Evolutionary conservation across 2,329 filamentous ascomycete genomes (phyloP).

Genomic region (Aureobasidium uvarum): DNA sequence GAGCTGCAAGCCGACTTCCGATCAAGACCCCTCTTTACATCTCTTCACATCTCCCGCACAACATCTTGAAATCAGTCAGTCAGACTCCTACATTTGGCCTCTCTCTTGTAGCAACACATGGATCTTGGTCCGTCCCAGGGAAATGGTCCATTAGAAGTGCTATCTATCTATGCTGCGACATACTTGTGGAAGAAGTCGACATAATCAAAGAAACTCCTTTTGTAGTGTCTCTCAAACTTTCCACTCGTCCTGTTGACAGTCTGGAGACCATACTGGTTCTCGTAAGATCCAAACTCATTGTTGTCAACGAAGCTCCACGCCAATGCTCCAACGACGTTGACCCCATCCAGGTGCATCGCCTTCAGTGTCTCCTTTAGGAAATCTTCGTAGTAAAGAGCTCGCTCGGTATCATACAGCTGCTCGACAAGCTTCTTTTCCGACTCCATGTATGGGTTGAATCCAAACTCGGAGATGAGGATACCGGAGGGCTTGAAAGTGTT

Average conservation of each 20-base stretch:
- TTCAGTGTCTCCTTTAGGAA: conserved; percentile 42
- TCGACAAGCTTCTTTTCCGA: conserved; percentile 46
- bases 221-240: conserved; percentile 36
- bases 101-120: too few relatives aligned
- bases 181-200: conserved; percentile 34
- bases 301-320: conserved; percentile 41
- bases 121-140: too few relatives aligned
- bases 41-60: neutral
- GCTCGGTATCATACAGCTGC: conserved; percentile 54
- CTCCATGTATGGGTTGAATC: conserved; percentile 48
- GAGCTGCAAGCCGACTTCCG: conserved; percentile 4
- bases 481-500: conserved; percentile 55
- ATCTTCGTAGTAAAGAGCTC: conserved; percentile 55
- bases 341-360: conserved; percentile 36
- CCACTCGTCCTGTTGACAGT: conserved; percentile 42
- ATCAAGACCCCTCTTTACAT: neutral
- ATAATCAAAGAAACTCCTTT: conserved; percentile 41
- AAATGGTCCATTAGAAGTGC: neutral
- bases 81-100: too few relatives aligned
- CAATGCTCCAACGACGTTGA: conserved; percentile 38
- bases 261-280: conserved; percentile 56
- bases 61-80: neutral
- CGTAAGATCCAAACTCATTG: conserved; percentile 51
- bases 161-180: neutral
- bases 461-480: conserved; percentile 41